A percentile compares a stretch with the other conserved stretches of the same genome.
phyloP scores from a whole-genome alignment of 2,329 filamentous ascomycete genomes.

The Penicillium expansum region DNA sequence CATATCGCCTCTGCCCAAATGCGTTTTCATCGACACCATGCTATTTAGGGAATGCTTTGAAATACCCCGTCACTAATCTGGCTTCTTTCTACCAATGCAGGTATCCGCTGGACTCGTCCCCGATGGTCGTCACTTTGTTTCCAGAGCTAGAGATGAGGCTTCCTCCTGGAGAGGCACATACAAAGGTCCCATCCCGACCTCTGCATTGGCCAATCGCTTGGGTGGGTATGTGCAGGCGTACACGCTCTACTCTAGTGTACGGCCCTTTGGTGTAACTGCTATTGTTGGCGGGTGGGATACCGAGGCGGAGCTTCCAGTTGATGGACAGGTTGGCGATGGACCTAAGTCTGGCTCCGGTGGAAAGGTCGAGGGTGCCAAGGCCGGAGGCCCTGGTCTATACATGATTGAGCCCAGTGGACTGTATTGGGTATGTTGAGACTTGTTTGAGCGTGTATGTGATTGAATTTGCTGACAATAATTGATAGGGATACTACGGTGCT shows the following conservation, averaged over 20 bases:
- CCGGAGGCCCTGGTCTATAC: conserved; percentile 90
- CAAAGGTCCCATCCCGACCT: conserved; percentile 88
- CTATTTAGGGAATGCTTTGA: not conserved
- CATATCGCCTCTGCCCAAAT: too few species aligned
- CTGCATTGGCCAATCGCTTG: conserved; percentile 86
- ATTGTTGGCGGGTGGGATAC: conserved; percentile 94
- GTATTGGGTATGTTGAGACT: conserved; percentile 68
- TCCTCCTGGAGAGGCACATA: conserved; percentile 87
- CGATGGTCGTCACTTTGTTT: conserved; percentile 92
- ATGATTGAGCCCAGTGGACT: conserved; percentile 98
- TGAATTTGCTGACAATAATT: conserved; percentile 23
- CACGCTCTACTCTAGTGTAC: conserved; percentile 94
- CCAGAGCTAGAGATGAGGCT: conserved; percentile 90
- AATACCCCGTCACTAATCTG: not conserved
- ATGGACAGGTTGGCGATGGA: conserved; percentile 83
- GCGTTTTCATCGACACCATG: not conserved
- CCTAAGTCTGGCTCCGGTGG: conserved; percentile 78
- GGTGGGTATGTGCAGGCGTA: conserved; percentile 96
- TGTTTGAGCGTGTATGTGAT: not conserved
- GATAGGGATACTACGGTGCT: conserved; percentile 87
- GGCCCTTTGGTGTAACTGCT: conserved; percentile 92
- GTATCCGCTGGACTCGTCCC: conserved; percentile 92
- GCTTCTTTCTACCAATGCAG: conserved; percentile 46
- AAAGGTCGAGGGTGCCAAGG: conserved; percentile 70
- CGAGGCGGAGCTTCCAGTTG: conserved; percentile 78